Evolutionary conservation across 2,329 filamentous ascomycete species (phyloP).

Genomic region (Colletotrichum musae): DNA sequence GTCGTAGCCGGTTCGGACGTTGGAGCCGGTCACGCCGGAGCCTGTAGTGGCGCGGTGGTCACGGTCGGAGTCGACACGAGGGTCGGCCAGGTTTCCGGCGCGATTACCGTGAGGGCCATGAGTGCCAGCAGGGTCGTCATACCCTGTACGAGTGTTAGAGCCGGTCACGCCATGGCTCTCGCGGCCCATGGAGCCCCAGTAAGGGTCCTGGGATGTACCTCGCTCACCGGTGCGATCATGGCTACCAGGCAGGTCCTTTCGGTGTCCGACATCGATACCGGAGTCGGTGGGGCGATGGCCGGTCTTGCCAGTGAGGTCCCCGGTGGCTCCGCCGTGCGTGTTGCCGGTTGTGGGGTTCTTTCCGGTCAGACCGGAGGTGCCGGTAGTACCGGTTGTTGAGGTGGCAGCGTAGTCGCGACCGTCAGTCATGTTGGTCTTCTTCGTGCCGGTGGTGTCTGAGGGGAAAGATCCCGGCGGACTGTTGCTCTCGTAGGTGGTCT

Average conservation of each 20-base stretch:
- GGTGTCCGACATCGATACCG: slow-evolving; percentile 32
- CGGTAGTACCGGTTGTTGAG: slow-evolving; percentile 4
- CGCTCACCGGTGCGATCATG: slow-evolving; percentile 12
- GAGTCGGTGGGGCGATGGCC: slow-evolving; percentile 32
- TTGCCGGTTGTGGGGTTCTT: slow-evolving; percentile 37
- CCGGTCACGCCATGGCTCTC: slow-evolving; percentile 45
- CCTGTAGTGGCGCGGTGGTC: slow-evolving; percentile 44
- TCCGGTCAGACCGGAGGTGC: slow-evolving; percentile 35
- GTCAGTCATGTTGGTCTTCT: slow-evolving; percentile 19
- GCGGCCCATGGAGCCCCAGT: slow-evolving; percentile 36
- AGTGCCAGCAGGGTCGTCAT: slow-evolving; percentile 42
- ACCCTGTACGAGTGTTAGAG: slow-evolving; percentile 26
- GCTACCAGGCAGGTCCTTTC: slow-evolving; percentile 4
- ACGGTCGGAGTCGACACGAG: slow-evolving; percentile 62
- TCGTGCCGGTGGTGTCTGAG: slow-evolving; percentile 30
- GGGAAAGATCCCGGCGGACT: slow-evolving; percentile 36
- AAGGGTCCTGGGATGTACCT: slow-evolving; percentile 18
- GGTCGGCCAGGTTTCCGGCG: slow-evolving; percentile 62
- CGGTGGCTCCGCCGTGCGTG: slow-evolving; percentile 16
- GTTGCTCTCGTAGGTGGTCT: slow-evolving; percentile 26
- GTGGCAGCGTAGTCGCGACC: slow-evolving; percentile 7
- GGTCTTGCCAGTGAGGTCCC: slow-evolving; percentile 9
- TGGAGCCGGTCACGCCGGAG: slow-evolving; percentile 45
- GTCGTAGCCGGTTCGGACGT: slow-evolving; percentile 26
- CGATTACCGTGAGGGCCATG: slow-evolving; percentile 54